A percentile compares a stretch with the other conserved stretches of the same genome.
Evolutionary conservation across 768 basidiomycete species (phyloP).

Genomic region (Hydnomerulius pinastri): DNA sequence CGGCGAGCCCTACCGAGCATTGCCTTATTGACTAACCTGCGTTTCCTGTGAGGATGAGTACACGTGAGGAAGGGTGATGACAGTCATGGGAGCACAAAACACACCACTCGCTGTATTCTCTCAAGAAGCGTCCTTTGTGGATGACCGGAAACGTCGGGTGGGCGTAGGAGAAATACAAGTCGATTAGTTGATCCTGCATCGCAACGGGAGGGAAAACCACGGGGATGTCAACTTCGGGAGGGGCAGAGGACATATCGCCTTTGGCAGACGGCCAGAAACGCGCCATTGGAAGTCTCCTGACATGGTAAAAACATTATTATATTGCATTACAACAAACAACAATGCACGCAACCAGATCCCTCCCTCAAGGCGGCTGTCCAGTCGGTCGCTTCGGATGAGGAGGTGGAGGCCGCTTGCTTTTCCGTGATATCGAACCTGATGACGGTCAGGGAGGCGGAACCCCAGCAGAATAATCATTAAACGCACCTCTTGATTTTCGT

Average conservation of each 20-base stretch:
- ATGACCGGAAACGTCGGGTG: slow-evolving; percentile 84
- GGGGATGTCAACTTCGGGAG: slow-evolving; percentile 45
- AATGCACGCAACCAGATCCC: slow-evolving; percentile 58
- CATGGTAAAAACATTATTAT: slow-evolving; percentile 16
- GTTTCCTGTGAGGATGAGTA: slow-evolving; percentile 22
- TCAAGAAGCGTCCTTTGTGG: slow-evolving; percentile 69
- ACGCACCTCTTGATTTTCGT: slow-evolving; percentile 72
- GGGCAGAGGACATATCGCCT: slow-evolving; percentile 37
- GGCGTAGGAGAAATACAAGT: slow-evolving; percentile 79
- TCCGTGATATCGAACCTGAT: slow-evolving; percentile 85
- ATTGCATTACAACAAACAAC: slow-evolving; percentile 7
- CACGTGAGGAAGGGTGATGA: slow-evolving; percentile 5
- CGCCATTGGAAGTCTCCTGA: slow-evolving; percentile 72
- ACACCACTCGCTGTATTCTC: slow-evolving; percentile 60
- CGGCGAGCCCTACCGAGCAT: background rate
- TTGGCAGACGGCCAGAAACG: slow-evolving; percentile 70
- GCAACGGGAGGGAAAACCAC: slow-evolving; percentile 60
- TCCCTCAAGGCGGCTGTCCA: slow-evolving; percentile 67
- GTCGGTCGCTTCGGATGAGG: slow-evolving; percentile 63
- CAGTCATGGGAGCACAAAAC: slow-evolving; percentile 10
- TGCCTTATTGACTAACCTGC: slow-evolving; percentile 15
- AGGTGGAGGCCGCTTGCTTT: slow-evolving; percentile 75
- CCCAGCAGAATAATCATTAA: background rate
- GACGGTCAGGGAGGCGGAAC: slow-evolving; percentile 11
- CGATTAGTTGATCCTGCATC: slow-evolving; percentile 67